These are phyloP conservation scores for Ophiostoma triangulosporum DNA, from an alignment of 2,329 filamentous ascomycete species.

Conservation along the genomic window DNA sequence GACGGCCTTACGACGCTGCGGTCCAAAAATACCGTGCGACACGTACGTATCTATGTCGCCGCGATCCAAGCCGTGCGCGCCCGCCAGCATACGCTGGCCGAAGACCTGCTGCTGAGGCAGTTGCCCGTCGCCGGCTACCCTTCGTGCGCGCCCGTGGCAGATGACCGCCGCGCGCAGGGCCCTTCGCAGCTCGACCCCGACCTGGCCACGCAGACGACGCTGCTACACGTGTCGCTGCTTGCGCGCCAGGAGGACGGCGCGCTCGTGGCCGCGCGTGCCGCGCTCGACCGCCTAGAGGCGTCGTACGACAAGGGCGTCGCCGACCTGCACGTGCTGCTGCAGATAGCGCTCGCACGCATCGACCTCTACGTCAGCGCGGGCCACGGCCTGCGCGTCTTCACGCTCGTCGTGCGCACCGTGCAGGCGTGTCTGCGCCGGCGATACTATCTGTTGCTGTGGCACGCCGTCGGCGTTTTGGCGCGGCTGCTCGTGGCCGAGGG, in stretches of 20 bases:
- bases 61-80: conserved; percentile 11
- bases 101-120: conserved; percentile 11
- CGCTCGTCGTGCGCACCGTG: conserved; percentile 60
- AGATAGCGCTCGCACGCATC: conserved; percentile 60
- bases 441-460: conserved; percentile 58
- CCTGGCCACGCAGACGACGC: conserved; percentile 35
- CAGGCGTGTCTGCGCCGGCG: conserved; percentile 58
- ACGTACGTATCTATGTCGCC: conserved; percentile 8
- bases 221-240: conserved; percentile 38
- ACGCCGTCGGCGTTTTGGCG: conserved; percentile 52
- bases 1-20: conserved; percentile 10
- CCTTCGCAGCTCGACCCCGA: conserved; percentile 37
- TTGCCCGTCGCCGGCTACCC: conserved; percentile 11
- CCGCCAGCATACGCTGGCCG: conserved; percentile 9
- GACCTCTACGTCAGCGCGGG: conserved; percentile 54
- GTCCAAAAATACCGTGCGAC: conserved; percentile 7
- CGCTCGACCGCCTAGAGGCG: conserved; percentile 22
- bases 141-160: neutral
- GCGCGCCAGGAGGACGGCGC: conserved; percentile 21
- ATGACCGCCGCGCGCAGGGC: conserved; percentile 4
- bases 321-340: conserved; percentile 43
- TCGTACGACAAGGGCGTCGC: conserved; percentile 14
- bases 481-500: conserved; percentile 54
- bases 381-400: conserved; percentile 62
- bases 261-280: conserved; percentile 21